A percentile compares a stretch with the other conserved stretches of the same genome.
Evolutionary conservation across 371 early-diverging fungal genomes (phyloP).

Genomic region (Lichtheimia ramosa): DNA sequence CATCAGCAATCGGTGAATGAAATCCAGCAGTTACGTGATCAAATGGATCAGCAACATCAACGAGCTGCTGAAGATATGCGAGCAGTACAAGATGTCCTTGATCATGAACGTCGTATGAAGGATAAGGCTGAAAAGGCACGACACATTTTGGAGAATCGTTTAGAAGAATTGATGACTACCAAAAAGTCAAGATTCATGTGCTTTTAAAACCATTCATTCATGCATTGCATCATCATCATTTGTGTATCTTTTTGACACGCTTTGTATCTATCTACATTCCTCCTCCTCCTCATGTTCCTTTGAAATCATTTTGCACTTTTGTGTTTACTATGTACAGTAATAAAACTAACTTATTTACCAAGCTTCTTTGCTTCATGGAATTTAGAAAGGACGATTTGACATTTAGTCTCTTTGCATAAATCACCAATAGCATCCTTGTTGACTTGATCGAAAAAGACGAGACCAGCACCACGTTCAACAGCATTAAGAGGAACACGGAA

Average conservation of each 20-base stretch:
- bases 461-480: conserved; percentile 77
- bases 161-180: conserved; percentile 47
- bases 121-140: conserved; percentile 53
- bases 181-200: conserved; percentile 53
- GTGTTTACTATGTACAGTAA: neutral
- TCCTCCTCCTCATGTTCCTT: too few species aligned
- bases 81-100: conserved; percentile 30
- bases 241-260: too few species aligned
- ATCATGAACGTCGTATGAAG: conserved; percentile 33
- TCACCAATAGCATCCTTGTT: conserved; percentile 41
- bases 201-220: conserved; percentile 40
- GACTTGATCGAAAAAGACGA: conserved; percentile 73
- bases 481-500: conserved; percentile 80
- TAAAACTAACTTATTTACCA: neutral
- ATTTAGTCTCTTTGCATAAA: conserved; percentile 49
- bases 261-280: too few species aligned
- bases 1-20: conserved; percentile 36
- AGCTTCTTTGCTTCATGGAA: conserved; percentile 45
- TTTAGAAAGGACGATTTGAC: conserved; percentile 43
- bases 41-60: conserved; percentile 24
- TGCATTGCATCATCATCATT: too few species aligned
- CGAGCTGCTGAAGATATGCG: conserved; percentile 8
- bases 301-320: too few species aligned
- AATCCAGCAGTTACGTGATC: conserved; percentile 35
- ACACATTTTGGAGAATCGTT: conserved; percentile 44